Conservation (phyloP, 306 rosid genomes). For the Amphicarpaea edgeworthii region DNA sequence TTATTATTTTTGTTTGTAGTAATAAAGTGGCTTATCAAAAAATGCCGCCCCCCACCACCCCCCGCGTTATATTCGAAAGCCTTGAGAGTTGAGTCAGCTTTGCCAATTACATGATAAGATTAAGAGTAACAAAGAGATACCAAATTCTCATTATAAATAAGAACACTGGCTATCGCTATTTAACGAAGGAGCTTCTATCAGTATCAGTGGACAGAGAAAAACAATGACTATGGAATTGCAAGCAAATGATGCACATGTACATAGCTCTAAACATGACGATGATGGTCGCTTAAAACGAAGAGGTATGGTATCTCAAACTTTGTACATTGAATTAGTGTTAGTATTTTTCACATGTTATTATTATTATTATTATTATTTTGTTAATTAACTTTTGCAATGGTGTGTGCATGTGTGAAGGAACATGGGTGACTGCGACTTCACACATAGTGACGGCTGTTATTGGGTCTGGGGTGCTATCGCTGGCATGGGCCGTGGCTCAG, state of each 20-base stretch:
- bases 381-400: background rate
- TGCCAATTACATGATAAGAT: too few species aligned
- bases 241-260: background rate
- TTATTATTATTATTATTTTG: too few species aligned
- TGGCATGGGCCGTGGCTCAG: constrained; percentile 60
- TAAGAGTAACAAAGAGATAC: too few species aligned
- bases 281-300: constrained; percentile 53
- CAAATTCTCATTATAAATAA: too few species aligned
- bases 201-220: background rate
- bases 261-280: constrained; percentile 48
- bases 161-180: too few species aligned
- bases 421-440: constrained; percentile 54
- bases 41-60: too few species aligned
- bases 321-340: background rate
- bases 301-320: constrained; percentile 19
- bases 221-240: constrained; percentile 26
- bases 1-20: too few species aligned
- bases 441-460: constrained; percentile 61
- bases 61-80: too few species aligned
- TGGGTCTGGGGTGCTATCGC: constrained; percentile 59
- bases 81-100: too few species aligned
- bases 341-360: too few species aligned
- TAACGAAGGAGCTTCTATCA: too few species aligned
- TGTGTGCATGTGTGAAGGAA: constrained; percentile 44
- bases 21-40: too few species aligned